phyloP scores from a whole-genome alignment of 495 filamentous ascomycete species.

The Podospora australis region DNA sequence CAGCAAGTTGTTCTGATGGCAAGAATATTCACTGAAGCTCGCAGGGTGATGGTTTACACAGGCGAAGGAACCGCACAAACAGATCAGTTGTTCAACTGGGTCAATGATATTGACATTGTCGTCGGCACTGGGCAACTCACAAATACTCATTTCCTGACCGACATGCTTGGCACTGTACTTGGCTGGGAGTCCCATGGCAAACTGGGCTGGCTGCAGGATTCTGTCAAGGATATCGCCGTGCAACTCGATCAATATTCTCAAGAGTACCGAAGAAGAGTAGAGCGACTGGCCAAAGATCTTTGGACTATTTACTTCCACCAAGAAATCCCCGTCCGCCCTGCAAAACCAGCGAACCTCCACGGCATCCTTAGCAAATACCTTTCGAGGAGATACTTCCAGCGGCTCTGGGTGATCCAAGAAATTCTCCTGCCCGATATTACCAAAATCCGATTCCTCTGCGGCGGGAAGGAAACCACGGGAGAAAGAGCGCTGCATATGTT shows the following conservation, averaged over 20 bases:
- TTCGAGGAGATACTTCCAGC: conserved; percentile 9
- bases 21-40: background rate
- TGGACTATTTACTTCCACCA: background rate
- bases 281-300: background rate
- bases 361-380: conserved; percentile 7
- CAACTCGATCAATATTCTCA: background rate
- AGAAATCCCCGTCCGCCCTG: background rate
- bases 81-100: conserved; percentile 14
- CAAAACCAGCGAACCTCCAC: conserved; percentile 1
- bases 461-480: background rate
- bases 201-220: background rate
- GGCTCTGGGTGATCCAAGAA: conserved; percentile 19
- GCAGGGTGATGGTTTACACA: conserved; percentile 2
- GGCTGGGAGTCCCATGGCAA: no score
- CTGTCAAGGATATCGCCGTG: background rate
- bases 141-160: background rate
- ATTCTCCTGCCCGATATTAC: conserved; percentile 8
- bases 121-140: background rate
- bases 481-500: conserved; percentile 3
- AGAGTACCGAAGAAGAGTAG: no score
- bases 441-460: conserved; percentile 1
- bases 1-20: conserved; percentile 1
- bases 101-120: conserved; percentile 5
- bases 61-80: conserved; percentile 7
- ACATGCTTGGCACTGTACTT: background rate